These are phyloP conservation scores for Ophiostoma angusticollis DNA, from an alignment of 2,329 filamentous ascomycete genomes.

Conservation along the genomic window DNA sequence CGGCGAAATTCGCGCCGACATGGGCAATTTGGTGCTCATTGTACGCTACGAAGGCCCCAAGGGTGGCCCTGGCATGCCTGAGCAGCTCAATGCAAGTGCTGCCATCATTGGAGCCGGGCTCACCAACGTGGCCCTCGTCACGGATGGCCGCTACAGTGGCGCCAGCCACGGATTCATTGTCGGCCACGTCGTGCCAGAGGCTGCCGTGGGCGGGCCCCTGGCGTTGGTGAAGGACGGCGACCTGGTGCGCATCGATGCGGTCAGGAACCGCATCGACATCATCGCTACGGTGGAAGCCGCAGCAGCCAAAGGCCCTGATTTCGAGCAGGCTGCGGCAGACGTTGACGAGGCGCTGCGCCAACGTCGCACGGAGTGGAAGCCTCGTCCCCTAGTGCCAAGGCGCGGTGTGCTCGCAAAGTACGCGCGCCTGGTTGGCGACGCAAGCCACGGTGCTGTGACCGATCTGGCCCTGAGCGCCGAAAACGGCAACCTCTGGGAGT, in stretches of 20 bases:
- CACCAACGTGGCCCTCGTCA: conserved; percentile 79
- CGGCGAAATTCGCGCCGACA: conserved; percentile 36
- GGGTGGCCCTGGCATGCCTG: conserved; percentile 91
- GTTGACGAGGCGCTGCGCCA: conserved; percentile 43
- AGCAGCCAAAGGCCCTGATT: conserved; percentile 15
- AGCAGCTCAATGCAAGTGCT: conserved; percentile 77
- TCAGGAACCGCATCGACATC: conserved; percentile 59
- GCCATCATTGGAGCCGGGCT: conserved; percentile 88
- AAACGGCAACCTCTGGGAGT: conserved; percentile 8
- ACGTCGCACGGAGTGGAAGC: conserved; percentile 49
- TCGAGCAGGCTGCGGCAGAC: conserved; percentile 10
- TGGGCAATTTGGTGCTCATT: conserved; percentile 74
- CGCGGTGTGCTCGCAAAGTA: conserved; percentile 86
- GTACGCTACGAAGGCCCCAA: conserved; percentile 91
- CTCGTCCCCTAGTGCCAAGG: conserved; percentile 58
- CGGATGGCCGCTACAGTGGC: conserved; percentile 80
- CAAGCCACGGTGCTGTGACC: conserved; percentile 81
- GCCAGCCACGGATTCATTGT: conserved; percentile 89
- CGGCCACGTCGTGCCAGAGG: conserved; percentile 84
- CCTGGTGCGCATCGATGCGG: conserved; percentile 72
- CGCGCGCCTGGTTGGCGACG: conserved; percentile 74
- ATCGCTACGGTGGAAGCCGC: conserved; percentile 40
- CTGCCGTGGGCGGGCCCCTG: conserved; percentile 77
- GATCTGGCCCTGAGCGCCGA: conserved; percentile 39
- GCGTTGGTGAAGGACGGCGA: conserved; percentile 73